Percentiles rank a stretch among this genome's conserved stretches.
Evolutionary conservation across 73 alveolate species (phyloP).

Genomic region (Paramecium biaurelia): DNA sequence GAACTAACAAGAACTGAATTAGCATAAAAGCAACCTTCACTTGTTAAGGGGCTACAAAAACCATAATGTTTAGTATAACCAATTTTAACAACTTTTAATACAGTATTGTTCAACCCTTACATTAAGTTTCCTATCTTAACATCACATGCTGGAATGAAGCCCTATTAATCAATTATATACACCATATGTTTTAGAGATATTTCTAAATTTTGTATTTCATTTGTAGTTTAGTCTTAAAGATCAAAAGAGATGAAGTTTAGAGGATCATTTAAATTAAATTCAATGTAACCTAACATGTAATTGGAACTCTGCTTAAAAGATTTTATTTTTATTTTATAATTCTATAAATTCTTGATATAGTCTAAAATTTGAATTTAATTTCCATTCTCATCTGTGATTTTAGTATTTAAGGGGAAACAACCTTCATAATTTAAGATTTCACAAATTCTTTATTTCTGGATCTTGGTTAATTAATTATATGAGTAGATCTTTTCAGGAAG

Average conservation of each 20-base stretch:
- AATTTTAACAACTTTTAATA: too few species aligned
- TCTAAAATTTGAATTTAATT: background rate
- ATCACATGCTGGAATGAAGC: background rate
- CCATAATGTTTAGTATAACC: background rate
- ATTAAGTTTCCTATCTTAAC: background rate
- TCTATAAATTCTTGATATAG: background rate
- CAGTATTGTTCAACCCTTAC: background rate
- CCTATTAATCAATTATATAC: background rate
- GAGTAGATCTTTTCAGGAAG: background rate
- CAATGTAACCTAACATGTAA: background rate
- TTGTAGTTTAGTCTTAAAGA: background rate
- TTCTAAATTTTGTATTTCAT: background rate
- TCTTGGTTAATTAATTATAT: background rate
- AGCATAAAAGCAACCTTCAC: background rate
- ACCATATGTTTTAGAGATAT: background rate
- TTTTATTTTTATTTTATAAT: too few species aligned
- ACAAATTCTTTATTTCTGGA: too few species aligned
- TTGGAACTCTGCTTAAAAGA: background rate
- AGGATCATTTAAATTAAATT: too few species aligned
- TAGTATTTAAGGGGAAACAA: background rate
- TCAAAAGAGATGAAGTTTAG: background rate
- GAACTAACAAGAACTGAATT: background rate
- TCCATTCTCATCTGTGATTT: background rate
- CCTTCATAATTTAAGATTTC: background rate
- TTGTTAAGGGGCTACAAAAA: background rate